Base-by-base conservation (phyloP, 169 alveolate genomes). In the Ichthyophthirius multifiliis region DNA sequence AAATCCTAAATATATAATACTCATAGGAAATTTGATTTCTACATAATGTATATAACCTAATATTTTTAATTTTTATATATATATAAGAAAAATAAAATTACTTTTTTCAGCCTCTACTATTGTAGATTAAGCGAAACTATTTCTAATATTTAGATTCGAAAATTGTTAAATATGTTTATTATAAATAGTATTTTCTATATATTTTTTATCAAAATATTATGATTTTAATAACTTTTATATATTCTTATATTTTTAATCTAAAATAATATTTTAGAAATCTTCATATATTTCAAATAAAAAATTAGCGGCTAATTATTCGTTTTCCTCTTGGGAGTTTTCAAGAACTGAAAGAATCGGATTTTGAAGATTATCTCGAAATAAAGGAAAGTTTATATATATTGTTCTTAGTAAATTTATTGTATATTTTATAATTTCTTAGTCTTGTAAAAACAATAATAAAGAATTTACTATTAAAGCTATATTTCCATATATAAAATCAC, bases 81-180 rank as follows among this genome's bases (percentile, higher is more conserved):
- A 13, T 5, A 0, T 2, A 20, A 55, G 39, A 16, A 27, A 55
- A 3, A 27, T 18, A 18, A 27, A 27, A 27, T 55, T 55, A 55
- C 71, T 55, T 55, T 55, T 67, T 39, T 67, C 77, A 31, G 77
- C 55, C 9, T 67, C 46, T n/a, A 67, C 45, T 10, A 44, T 67
- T 39, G 35, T 35, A 9, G 35, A 39, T 6, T 32, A n/a, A 1
- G 77, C 43, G 41, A 67, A 67, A 4, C 64, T 34, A n/a, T 23
- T 34, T 35, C 30, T 41, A 4, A 67, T 34, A 5, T 37, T 37
- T 2, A 67, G 48, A 34, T 67, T 32, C 7, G 35, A 47, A 20
- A 67, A 67, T 67, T 30, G 35, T 7, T 37, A 20, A 1, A 37
- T 67, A 7, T 67, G 18, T 39, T 34, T 37, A 34, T 65, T 65